phyloP scores from a whole-genome alignment of 306 rosid genomes.

The Prunus padus region DNA sequence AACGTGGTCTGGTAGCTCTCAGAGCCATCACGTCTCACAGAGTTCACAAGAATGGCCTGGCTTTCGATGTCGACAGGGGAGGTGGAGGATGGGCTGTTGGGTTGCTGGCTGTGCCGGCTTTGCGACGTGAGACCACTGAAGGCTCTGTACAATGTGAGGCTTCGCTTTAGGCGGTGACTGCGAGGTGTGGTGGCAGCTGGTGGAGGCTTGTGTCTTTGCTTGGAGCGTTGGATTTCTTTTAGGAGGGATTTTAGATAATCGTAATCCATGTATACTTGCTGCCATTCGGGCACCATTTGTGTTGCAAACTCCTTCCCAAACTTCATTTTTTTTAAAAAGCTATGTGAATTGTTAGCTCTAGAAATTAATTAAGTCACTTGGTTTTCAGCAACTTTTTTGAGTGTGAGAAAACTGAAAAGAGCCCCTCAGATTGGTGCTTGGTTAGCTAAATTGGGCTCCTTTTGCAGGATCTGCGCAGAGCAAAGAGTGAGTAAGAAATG shows the following conservation, averaged over 20 bases:
- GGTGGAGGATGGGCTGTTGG: constrained; percentile 9
- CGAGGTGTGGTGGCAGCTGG: no score
- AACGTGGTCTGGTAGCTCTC: constrained; percentile 49
- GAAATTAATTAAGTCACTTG: not conserved
- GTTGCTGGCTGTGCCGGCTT: constrained; percentile 14
- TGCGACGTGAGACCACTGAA: constrained; percentile 65
- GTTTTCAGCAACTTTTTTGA: no score
- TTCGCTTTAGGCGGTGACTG: constrained; percentile 31
- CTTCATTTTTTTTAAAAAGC: constrained; percentile 38
- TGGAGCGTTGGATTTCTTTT: constrained; percentile 39
- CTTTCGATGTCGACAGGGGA: constrained; percentile 43
- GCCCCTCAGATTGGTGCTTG: no score
- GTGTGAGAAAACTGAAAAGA: no score
- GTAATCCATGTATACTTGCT: constrained; percentile 69
- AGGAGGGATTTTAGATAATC: constrained; percentile 43
- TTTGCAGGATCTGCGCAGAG: no score
- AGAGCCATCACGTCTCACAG: constrained; percentile 28
- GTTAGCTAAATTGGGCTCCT: no score
- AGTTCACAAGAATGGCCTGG: constrained; percentile 54
- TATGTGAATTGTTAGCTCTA: not conserved
- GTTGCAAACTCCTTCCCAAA: constrained; percentile 62
- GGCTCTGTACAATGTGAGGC: constrained; percentile 53
- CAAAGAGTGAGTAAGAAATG: not conserved
- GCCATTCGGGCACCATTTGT: constrained; percentile 83
- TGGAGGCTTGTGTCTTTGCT: constrained; percentile 20